Evolutionary conservation across 345 rosid species (phyloP), one percentile per base, ranked within the genome.

Genomic region (Eucalyptus viminalis): DNA sequence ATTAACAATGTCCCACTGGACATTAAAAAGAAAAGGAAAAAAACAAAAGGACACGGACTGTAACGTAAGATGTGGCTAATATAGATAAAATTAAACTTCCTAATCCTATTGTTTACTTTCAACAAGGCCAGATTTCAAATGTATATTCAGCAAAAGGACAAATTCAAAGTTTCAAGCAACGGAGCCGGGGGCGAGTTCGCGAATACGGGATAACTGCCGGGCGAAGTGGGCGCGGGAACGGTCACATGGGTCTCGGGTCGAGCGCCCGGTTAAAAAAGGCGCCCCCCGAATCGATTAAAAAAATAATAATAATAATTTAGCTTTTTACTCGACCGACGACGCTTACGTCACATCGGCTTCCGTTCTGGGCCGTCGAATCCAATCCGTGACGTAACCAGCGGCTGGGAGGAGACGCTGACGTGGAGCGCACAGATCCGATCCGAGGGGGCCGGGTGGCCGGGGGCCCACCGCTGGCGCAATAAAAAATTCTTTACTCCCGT

Each of bases 21-120:
- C 1, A 22, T 0, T 22, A 22, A 56, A 9, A 56, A 10, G 1
- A 56, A 22, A 56, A 4, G 43, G 43, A 2, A 8, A 54, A 10
- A 9, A 9, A 5, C n/a, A 60, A 3, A 13, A 13, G 14, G 15
- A 62, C 15, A 6, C 34, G 34, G 7, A 62, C 17, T 16, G 7
- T 13, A 6, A 29, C 69, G 17, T 27, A 62, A 62, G 31, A 62
- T 13, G 31, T 62, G 69, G 31, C 34, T 62, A 62, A 29, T 62
- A 29, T 29, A 5, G 31, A 29, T 27, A 62, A 25, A 29, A 62
- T 29, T 29, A 14, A 29, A 14, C 72, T 67, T 15, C 11, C 43
- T 34, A 29, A 72, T 72, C 45, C 81, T 16, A 19, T 21, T 37
- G 45, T 72, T 37, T 37, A 37, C 45, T 72, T 37, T 11, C 45